Conservation (phyloP, 192 early-diverging fungal species). For the Chytriomyces sp. region DNA sequence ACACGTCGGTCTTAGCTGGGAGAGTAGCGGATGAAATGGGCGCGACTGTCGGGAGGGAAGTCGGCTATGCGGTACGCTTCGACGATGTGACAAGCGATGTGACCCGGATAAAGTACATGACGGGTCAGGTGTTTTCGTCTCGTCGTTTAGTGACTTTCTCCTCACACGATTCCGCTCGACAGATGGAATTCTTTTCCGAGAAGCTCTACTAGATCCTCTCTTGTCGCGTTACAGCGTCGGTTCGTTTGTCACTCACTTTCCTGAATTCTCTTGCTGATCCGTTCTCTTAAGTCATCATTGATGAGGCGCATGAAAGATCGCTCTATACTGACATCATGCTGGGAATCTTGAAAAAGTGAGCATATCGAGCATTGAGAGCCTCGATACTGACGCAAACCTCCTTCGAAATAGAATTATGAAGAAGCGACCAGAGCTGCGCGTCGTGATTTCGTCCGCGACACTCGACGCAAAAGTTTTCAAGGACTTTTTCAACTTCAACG, state of each 20-base stretch:
- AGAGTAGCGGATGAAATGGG: slow-evolving; percentile 78
- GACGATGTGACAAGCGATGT: slow-evolving; percentile 63
- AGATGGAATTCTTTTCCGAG: slow-evolving; percentile 82
- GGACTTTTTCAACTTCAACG: slow-evolving; percentile 69
- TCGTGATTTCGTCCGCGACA: slow-evolving; percentile 84
- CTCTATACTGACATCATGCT: slow-evolving; percentile 59
- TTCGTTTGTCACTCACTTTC: no score
- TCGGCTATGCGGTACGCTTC: slow-evolving; percentile 80
- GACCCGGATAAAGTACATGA: slow-evolving; percentile 81
- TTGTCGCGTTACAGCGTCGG: slow-evolving; percentile 66
- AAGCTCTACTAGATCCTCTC: slow-evolving; percentile 74
- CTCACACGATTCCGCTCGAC: background rate
- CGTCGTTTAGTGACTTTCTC: background rate
- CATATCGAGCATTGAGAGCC: background rate
- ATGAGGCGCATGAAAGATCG: slow-evolving; percentile 76
- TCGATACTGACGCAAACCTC: background rate
- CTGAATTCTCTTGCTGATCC: background rate
- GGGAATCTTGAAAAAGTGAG: slow-evolving; percentile 78
- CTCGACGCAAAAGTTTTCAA: slow-evolving; percentile 73
- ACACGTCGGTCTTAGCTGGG: slow-evolving; percentile 46
- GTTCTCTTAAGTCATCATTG: slow-evolving; percentile 66
- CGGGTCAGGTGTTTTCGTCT: slow-evolving; percentile 24
- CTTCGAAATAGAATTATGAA: slow-evolving; percentile 65
- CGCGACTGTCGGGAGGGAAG: slow-evolving; percentile 64
- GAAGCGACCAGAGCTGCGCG: slow-evolving; percentile 67